phyloP scores from a whole-genome alignment of 2,329 filamentous ascomycete species.

The Microdochium bolleyi region DNA sequence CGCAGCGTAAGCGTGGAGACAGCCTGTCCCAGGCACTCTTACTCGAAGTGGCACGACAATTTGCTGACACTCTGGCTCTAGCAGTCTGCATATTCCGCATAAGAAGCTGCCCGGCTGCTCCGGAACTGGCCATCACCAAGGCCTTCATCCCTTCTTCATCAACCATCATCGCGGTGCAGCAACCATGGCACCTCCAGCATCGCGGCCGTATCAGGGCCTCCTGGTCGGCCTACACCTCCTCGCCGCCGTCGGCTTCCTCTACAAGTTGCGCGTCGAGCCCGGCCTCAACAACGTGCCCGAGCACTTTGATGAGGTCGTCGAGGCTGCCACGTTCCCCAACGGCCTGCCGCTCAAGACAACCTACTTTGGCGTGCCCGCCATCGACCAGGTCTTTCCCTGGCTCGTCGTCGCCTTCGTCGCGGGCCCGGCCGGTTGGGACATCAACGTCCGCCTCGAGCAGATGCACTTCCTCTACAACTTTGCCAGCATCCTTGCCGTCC shows the following conservation, averaged over 20 bases:
- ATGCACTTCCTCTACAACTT: conserved; percentile 17
- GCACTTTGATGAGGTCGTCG: conserved; percentile 10
- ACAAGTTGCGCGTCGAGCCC: conserved; percentile 15
- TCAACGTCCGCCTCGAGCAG: conserved; percentile 14
- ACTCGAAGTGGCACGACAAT: too few species aligned
- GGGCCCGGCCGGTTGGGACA: conserved; percentile 9
- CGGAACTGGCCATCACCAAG: not conserved
- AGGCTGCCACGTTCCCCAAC: conserved; percentile 5
- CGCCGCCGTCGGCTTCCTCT: conserved; percentile 7
- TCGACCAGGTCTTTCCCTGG: conserved; percentile 7
- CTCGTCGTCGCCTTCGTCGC: conserved; percentile 1
- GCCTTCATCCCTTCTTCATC: not conserved
- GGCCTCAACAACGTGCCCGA: conserved; percentile 10
- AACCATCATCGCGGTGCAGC: not conserved
- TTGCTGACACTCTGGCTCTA: too few species aligned
- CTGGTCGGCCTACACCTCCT: conserved; percentile 8
- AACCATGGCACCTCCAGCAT: not conserved
- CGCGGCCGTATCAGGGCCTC: conserved; percentile 8
- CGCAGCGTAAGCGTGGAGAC: too few species aligned
- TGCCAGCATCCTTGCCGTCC: conserved; percentile 15
- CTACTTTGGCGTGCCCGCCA: not conserved
- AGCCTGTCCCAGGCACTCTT: too few species aligned
- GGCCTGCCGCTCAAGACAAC: not conserved
- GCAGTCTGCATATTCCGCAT: too few species aligned
- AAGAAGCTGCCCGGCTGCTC: too few species aligned